These are phyloP conservation scores for Prinsepia uniflora DNA, from an alignment of 306 rosid species.

Conservation along the genomic window DNA sequence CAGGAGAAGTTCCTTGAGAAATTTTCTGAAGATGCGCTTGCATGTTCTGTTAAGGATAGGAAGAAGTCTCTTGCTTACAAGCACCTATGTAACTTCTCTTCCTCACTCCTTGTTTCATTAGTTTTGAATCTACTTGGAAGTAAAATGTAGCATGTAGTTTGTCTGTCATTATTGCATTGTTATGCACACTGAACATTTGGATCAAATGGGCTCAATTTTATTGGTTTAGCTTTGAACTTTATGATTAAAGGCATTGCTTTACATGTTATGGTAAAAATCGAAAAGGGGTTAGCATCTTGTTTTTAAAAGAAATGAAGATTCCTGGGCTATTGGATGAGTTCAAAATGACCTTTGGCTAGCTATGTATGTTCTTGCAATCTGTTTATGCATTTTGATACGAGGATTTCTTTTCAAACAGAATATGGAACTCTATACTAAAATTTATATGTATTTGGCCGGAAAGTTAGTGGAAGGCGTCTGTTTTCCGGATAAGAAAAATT, in stretches of 20 bases:
- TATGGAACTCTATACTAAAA: not conserved
- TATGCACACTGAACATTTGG: not conserved
- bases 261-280: not conserved
- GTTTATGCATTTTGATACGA: not conserved
- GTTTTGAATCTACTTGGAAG: not conserved
- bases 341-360: not conserved
- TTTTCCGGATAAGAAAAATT: not conserved
- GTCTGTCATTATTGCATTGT: not conserved
- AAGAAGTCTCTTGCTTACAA: constrained; percentile 70
- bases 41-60: constrained; percentile 47
- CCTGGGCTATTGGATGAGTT: not conserved
- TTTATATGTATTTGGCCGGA: not conserved
- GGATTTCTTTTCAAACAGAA: not conserved
- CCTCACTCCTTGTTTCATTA: not conserved
- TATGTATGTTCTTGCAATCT: not conserved
- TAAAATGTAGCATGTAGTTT: not conserved
- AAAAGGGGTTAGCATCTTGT: not conserved
- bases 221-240: not conserved
- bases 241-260: not conserved
- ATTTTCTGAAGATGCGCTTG: constrained; percentile 53
- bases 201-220: not conserved
- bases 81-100: constrained; percentile 39
- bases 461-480: not conserved
- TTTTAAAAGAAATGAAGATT: not conserved
- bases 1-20: constrained; percentile 85